Evolutionary conservation across 2,329 filamentous ascomycete genomes (phyloP), one percentile per base, ranked within the genome.

Genomic region (Davidsoniella virescens): DNA sequence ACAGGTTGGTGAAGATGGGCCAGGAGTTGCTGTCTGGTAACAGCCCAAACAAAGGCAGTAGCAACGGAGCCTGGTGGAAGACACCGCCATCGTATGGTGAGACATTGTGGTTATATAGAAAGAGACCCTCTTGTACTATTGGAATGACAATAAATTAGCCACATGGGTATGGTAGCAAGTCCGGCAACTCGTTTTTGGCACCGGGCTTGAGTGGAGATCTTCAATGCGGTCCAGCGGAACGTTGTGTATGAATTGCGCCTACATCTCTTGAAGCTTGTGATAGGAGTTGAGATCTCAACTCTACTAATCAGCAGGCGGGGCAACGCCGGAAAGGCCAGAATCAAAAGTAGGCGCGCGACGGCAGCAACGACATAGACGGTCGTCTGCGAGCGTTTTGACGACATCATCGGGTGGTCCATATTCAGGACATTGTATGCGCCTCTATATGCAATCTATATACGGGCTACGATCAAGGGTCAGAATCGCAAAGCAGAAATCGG

Each of bases 221-320:
- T 51, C 29, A 44, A 5, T 16, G 36, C 40, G 16, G 33, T 33
- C 10, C 12, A 42, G 12, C 17, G 9, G 3, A 18, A 10, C 17
- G 20, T 4, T 20, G 7, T 18, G 44, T n/a, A 33, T 26, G n/a
- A 8, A 29, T 17, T 47, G 23, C 4, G 66, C 82, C 65, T 73
- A 94, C 88, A 71, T 77, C 92, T 78, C 71, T 96, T 96, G 76
- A 95, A 98, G 75, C 90, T 94, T 59, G 87, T 95, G 44, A 96
- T 84, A 38, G 92, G 90, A 18, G 92, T 98, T 42, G 92, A 95
- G 60, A 98, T 83, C 71, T 98, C 92, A 59, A 95, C 92, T 61
- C 92, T 83, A 56, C 83, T 84, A 17, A 87, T 92, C 55, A 98
- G 73, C 55, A 94, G 73, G 63, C 87, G 80, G 48, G 90, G 85